Percentiles rank a stretch among this genome's conserved stretches.
phyloP scores from a whole-genome alignment of 768 basidiomycete species.

The Psilocybe cyanescens region DNA sequence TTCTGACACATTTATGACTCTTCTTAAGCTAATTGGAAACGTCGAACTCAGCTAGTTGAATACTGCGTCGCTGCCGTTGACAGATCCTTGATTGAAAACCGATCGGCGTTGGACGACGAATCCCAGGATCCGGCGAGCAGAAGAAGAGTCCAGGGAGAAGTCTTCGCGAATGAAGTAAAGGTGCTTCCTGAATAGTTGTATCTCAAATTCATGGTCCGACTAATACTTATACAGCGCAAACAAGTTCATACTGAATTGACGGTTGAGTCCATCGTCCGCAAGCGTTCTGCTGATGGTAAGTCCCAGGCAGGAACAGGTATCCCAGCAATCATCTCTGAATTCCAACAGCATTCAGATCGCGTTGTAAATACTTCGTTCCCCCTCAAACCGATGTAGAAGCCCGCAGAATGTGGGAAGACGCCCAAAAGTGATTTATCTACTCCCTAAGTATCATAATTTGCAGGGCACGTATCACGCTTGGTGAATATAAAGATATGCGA shows the following conservation, averaged over 20 bases:
- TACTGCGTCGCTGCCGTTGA: conserved; percentile 80
- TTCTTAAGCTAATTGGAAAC: conserved; percentile 65
- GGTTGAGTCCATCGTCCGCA: conserved; percentile 73
- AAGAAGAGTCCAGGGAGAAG: conserved; percentile 55
- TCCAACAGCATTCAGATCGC: conserved; percentile 68
- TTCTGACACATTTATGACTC: conserved; percentile 19
- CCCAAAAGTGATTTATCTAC: conserved; percentile 18
- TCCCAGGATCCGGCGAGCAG: conserved; percentile 47
- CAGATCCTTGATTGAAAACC: conserved; percentile 61
- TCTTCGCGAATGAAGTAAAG: conserved; percentile 74
- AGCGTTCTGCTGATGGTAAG: conserved; percentile 73
- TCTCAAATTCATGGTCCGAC: not conserved
- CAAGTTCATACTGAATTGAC: conserved; percentile 77
- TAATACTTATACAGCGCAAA: conserved; percentile 48
- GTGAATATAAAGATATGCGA: not conserved
- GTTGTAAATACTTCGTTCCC: conserved; percentile 80
- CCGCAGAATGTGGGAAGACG: conserved; percentile 35
- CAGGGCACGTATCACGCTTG: not conserved
- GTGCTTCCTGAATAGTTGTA: conserved; percentile 37
- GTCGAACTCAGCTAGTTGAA: conserved; percentile 70
- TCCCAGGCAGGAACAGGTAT: not conserved
- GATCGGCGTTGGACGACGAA: conserved; percentile 43
- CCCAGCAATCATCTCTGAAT: not conserved
- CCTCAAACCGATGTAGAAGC: conserved; percentile 62
- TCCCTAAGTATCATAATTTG: not conserved